Base-by-base conservation (phyloP, 2,329 filamentous ascomycete genomes). In the Amphichorda felina region DNA sequence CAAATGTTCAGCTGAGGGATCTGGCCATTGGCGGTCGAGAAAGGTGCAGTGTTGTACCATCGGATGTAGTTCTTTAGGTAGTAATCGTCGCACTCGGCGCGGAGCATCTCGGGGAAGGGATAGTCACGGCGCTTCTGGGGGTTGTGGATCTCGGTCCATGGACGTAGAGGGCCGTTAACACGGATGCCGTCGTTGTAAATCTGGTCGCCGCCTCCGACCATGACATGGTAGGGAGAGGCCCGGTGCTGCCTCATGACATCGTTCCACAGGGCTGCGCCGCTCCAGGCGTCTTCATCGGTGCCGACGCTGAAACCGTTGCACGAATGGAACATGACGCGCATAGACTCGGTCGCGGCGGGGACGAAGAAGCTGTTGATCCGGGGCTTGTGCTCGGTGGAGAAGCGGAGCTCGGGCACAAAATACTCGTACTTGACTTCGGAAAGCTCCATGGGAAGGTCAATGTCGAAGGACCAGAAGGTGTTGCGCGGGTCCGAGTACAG, bases 261-360 rank as follows among this genome's bases (percentile, higher is more conserved):
- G 49, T 91, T 85, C 91, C 91, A 98, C 38, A 98, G 63, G 4
- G 85, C 85, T n/a, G 86, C 82, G 0, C 91, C 91, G 50, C 82
- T 89, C 64, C 87, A 94, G 29, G 80, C 79, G 34, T 84, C 77
- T 41, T 91, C 77, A 54, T 94, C 82, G 4, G 86, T 89, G 36
- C 82, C 83, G 27, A 91, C 71, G 45, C 83, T 89, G 63, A 98
- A 98, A 13, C 91, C 93, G 56, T 98, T 98, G 63, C 91, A 95
- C 38, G 85, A 94, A 63, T 95, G 83, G 60, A 95, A 98, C 85
- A 96, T 94, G 52, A 95, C 83, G 53, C 94, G 86, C 89, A 98
- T 96, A 4, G 84, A 83, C 57, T 95, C 80, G 30, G 76, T 74
- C 39, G 70, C 67, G 10, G 83, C 85, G 10, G 91, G 89, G 4